Conservation (phyloP, 305 asterid species). For the Solanum hybrid region DNA sequence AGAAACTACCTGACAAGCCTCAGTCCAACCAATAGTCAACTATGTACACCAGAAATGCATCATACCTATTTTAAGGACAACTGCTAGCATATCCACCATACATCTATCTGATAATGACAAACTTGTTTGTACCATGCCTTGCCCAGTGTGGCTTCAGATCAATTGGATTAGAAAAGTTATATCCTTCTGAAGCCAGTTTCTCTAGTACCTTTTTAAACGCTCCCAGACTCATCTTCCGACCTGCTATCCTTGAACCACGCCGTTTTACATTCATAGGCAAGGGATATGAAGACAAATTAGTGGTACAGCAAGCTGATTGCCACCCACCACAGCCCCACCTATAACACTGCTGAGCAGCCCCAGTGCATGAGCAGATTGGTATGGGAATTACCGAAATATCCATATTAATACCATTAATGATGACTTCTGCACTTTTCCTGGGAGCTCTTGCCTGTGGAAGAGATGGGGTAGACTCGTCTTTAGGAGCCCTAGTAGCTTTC, state of each 20-base stretch:
- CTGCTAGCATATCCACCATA: constrained; percentile 23
- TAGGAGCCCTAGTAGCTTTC: constrained; percentile 34
- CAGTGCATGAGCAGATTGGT: constrained; percentile 89
- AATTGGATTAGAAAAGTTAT: constrained; percentile 62
- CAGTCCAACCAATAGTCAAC: constrained; percentile 30
- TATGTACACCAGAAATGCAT: constrained; percentile 49
- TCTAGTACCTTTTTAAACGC: constrained; percentile 86
- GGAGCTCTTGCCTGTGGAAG: constrained; percentile 53
- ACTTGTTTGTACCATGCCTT: constrained; percentile 90
- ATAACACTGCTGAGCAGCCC: constrained; percentile 71
- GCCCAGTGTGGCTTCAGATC: constrained; percentile 90
- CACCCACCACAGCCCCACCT: constrained; percentile 99
- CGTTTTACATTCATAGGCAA: constrained; percentile 80
- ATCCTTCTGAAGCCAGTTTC: constrained; percentile 67
- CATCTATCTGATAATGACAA: constrained; percentile 67
- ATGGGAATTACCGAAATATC: constrained; percentile 68
- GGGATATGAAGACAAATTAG: constrained; percentile 58
- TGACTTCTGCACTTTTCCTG: constrained; percentile 64
- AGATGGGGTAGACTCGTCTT: constrained; percentile 31
- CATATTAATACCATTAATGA: constrained; percentile 64
- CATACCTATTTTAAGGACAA: constrained; percentile 21
- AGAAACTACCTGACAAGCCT: constrained; percentile 43
- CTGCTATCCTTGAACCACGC: constrained; percentile 87
- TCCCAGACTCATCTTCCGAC: constrained; percentile 90
- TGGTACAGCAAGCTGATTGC: constrained; percentile 97